A percentile compares a stretch with the other conserved stretches of the same genome.
These are phyloP conservation scores for Populus hybrid DNA, from an alignment of 441 rosid genomes.

Conservation along the genomic window DNA sequence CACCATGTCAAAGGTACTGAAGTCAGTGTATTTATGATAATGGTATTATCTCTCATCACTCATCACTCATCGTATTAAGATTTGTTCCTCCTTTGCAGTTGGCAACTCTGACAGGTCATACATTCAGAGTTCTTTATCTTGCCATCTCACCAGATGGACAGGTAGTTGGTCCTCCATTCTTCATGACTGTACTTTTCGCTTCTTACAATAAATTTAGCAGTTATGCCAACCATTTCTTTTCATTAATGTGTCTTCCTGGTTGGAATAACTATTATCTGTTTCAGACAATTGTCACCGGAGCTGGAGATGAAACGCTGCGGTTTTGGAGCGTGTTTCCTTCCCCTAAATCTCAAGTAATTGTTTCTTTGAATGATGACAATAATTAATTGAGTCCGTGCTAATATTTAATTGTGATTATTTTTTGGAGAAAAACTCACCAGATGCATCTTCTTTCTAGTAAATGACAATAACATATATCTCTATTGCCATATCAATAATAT, in stretches of 20 bases:
- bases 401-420: neutral
- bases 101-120: slow-evolving; percentile 93
- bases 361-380: neutral
- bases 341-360: slow-evolving; percentile 80
- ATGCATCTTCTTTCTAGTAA: neutral
- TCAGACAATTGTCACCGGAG: slow-evolving; percentile 95
- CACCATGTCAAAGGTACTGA: slow-evolving; percentile 82
- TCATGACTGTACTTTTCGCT: neutral
- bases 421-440: neutral
- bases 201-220: slow-evolving; percentile 3
- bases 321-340: slow-evolving; percentile 98
- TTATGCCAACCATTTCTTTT: neutral
- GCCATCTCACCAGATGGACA: slow-evolving; percentile 98
- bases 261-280: neutral
- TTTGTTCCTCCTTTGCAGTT: slow-evolving; percentile 46
- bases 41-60: neutral
- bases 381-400: neutral
- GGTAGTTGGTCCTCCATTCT: slow-evolving; percentile 33
- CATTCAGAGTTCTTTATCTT: slow-evolving; percentile 89
- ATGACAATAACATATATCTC: neutral
- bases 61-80: neutral
- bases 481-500: neutral
- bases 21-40: neutral
- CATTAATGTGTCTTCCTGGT: neutral
- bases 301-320: slow-evolving; percentile 94